Conservation (phyloP, 805 yeast genomes). For the Ogataea naganishii region DNA sequence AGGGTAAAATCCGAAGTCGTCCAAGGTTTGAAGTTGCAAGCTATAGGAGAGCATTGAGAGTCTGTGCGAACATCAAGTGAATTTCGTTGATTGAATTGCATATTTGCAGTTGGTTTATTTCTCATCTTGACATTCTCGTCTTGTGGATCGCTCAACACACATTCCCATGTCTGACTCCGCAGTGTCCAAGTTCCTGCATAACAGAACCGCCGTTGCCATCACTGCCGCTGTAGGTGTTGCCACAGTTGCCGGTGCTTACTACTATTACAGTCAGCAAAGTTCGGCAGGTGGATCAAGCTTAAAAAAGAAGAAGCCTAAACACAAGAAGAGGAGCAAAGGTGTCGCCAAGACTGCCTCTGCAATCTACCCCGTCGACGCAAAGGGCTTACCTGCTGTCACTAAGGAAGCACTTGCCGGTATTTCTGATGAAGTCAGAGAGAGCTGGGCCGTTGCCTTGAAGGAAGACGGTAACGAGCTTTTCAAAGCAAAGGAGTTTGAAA, state of each 20-base stretch:
- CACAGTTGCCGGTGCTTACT: slow-evolving; percentile 38
- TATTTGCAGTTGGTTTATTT: too few relatives aligned
- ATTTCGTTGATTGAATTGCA: too few relatives aligned
- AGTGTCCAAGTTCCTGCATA: slow-evolving; percentile 30
- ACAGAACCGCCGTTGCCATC: slow-evolving; percentile 38
- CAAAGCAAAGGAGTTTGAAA: slow-evolving; percentile 56
- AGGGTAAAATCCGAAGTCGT: too few relatives aligned
- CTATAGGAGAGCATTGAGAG: too few relatives aligned
- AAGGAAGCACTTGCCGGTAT: slow-evolving; percentile 36
- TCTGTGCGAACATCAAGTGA: too few relatives aligned
- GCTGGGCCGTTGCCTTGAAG: slow-evolving; percentile 69
- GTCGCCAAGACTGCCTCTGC: slow-evolving; percentile 21
- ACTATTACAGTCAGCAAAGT: slow-evolving; percentile 27
- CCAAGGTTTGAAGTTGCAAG: too few relatives aligned
- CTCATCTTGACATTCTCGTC: too few relatives aligned
- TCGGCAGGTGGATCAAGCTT: slow-evolving; percentile 8
- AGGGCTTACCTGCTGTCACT: slow-evolving; percentile 51
- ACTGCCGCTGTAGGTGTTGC: slow-evolving; percentile 44
- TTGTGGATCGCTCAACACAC: too few relatives aligned
- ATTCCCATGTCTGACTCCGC: slow-evolving; percentile 1
- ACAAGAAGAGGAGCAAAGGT: slow-evolving; percentile 35
- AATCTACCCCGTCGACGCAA: slow-evolving; percentile 40
- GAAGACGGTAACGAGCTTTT: slow-evolving; percentile 82
- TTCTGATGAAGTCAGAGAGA: slow-evolving; percentile 43
- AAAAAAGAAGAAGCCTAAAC: slow-evolving; percentile 27